Evolutionary conservation across 2,329 filamentous ascomycete genomes (phyloP), one percentile per base, ranked within the genome.

Genomic region (Diplocarpon mali): DNA sequence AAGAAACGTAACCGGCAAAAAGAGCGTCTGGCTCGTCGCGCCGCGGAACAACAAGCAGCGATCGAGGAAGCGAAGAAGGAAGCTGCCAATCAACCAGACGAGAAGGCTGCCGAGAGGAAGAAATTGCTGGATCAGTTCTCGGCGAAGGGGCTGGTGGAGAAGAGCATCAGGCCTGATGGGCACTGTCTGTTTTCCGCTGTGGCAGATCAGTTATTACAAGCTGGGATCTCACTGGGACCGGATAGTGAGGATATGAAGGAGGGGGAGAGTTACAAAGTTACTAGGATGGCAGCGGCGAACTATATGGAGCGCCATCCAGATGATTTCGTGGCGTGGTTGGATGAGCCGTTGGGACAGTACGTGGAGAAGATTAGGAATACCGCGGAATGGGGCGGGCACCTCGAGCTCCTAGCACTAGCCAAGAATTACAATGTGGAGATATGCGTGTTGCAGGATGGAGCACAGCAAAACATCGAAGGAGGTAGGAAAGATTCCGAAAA

Each of bases 171-270:
- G 32, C 87, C 92, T 0, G 90, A 98, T 64, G 92, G 92, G 0
- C 92, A 98, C 66, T 98, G 92, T 61, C 69, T 98, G 13, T 98
- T 96, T 66, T 84, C 87, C 13, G 88, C 92, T 0, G 75, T 96
- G 40, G 89, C 90, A 20, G 86, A 92, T 62, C 88, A 95, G 65
- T 71, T 95, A 42, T 67, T 66, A 43, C 68, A 73, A 43, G 65
- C 70, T 36, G 66, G 61, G 2, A 67, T 79, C 12, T 57, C 70
- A 1, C 57, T 79, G 1, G 59, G 58, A 12, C 38, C 53, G 6
- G 55, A 56, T 4, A 50, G 47, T 5, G 56, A 56, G 13, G 51
- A 50, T n/a, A 52, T 57, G 45, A 65, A 58, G 49, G 61, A 63
- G 32, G 56, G 57, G 14, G 60, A 67, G 44, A 64, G 66, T 29